These are phyloP conservation scores for Melastoma candidum DNA, from an alignment of 441 rosid genomes.

Conservation along the genomic window DNA sequence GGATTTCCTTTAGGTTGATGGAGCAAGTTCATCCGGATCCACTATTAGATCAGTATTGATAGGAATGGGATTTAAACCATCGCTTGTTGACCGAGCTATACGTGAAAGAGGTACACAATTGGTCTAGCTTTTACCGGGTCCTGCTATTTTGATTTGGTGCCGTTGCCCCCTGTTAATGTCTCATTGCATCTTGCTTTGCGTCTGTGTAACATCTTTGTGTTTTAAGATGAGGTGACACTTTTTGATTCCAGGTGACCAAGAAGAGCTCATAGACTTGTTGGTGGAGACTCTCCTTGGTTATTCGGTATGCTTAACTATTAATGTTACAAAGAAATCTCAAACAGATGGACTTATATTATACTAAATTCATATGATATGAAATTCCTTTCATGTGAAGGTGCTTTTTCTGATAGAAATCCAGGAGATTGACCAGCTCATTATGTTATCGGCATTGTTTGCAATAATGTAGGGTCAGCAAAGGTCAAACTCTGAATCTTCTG, in stretches of 20 bases:
- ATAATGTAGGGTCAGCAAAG: constrained; percentile 31
- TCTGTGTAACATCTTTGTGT: constrained; percentile 10
- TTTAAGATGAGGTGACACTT: constrained; percentile 12
- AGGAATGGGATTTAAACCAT: constrained; percentile 73
- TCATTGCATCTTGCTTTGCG: constrained; percentile 2
- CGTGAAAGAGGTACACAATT: constrained; percentile 34
- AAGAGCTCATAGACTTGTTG: constrained; percentile 53
- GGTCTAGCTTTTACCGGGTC: not conserved
- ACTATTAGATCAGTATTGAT: constrained; percentile 44
- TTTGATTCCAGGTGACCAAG: constrained; percentile 24
- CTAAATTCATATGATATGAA: not conserved
- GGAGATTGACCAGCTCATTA: not conserved
- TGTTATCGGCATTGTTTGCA: constrained; percentile 14
- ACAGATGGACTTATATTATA: too few species aligned
- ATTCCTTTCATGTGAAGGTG: not conserved
- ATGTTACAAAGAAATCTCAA: not conserved
- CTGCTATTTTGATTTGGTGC: not conserved
- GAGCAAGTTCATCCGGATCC: constrained; percentile 77
- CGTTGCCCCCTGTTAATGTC: not conserved
- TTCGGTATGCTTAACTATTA: constrained; percentile 34
- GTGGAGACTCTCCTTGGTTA: constrained; percentile 54
- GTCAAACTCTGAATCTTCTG: constrained; percentile 34
- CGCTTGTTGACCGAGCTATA: constrained; percentile 61
- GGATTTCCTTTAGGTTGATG: constrained; percentile 30
- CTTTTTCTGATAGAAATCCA: not conserved